Evolutionary conservation across 2,329 filamentous ascomycete species (phyloP).

Genomic region (Fusarium sp.): DNA sequence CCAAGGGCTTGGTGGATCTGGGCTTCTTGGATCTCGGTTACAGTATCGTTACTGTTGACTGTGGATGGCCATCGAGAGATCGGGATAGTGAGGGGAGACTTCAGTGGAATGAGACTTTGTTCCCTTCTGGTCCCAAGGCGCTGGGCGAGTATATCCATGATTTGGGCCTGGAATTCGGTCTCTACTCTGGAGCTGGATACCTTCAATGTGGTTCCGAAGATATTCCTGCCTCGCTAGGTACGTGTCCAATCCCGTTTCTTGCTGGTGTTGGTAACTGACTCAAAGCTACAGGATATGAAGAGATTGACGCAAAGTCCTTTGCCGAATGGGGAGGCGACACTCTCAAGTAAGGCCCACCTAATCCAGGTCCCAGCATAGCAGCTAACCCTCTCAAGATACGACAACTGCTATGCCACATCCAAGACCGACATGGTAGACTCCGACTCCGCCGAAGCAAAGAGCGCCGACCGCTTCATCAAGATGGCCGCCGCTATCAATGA

Average conservation of each 20-base stretch:
- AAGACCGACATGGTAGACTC: conserved; percentile 57
- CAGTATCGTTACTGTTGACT: conserved; percentile 67
- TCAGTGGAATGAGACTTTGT: conserved; percentile 62
- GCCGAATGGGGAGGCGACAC: conserved; percentile 60
- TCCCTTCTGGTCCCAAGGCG: conserved; percentile 63
- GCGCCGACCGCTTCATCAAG: conserved; percentile 57
- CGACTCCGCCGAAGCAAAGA: conserved; percentile 53
- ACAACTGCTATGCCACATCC: conserved; percentile 62
- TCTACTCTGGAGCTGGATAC: conserved; percentile 65
- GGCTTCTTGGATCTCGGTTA: conserved; percentile 67
- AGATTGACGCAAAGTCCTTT: conserved; percentile 56
- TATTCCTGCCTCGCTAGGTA: conserved; percentile 59
- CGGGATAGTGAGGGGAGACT: conserved; percentile 58
- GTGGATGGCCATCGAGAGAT: conserved; percentile 63
- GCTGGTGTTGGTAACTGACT: fast-evolving
- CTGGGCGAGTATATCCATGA: conserved; percentile 63
- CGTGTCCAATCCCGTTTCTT: neutral
- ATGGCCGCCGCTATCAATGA: conserved; percentile 59
- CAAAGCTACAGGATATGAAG: conserved; percentile 52
- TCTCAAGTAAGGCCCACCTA: conserved; percentile 65
- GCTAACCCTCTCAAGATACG: conserved; percentile 52
- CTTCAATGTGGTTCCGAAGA: conserved; percentile 58
- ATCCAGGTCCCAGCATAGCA: fast-evolving
- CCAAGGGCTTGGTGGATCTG: conserved; percentile 64
- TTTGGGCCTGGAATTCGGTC: conserved; percentile 62